Conservation (phyloP, 305 asterid genomes). For the Rubia tinctorum region DNA sequence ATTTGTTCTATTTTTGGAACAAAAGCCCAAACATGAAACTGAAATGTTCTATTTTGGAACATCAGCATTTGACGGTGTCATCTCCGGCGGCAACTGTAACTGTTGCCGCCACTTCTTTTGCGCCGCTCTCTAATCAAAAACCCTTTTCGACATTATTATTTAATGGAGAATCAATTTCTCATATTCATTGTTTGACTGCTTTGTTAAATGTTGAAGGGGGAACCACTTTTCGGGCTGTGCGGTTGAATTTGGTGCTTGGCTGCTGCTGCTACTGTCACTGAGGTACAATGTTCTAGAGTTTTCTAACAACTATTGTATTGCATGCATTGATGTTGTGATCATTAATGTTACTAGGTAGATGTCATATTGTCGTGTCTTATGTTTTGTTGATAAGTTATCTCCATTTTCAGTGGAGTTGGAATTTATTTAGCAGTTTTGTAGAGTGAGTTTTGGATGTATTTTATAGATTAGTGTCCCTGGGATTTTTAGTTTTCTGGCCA, state of each 20-base stretch:
- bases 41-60: not conserved
- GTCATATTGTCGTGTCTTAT: not conserved
- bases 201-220: not conserved
- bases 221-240: not conserved
- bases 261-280: not conserved
- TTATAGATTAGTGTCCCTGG: not conserved
- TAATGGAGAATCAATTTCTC: not conserved
- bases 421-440: not conserved
- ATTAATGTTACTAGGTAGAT: not conserved
- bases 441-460: not conserved
- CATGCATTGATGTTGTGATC: not conserved
- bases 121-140: not conserved
- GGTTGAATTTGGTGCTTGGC: not conserved
- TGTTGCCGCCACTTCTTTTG: not conserved
- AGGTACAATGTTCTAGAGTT: conserved; percentile 1
- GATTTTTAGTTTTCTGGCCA: not conserved
- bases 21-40: not conserved
- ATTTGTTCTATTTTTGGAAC: too few species aligned
- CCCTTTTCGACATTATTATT: not conserved
- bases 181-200: not conserved
- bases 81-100: conserved; percentile 3
- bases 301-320: not conserved
- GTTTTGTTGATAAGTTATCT: not conserved
- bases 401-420: not conserved
- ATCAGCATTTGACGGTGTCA: not conserved